phyloP scores from a whole-genome alignment of 2,329 filamentous ascomycete species.

The Zymoseptoria crescenta region DNA sequence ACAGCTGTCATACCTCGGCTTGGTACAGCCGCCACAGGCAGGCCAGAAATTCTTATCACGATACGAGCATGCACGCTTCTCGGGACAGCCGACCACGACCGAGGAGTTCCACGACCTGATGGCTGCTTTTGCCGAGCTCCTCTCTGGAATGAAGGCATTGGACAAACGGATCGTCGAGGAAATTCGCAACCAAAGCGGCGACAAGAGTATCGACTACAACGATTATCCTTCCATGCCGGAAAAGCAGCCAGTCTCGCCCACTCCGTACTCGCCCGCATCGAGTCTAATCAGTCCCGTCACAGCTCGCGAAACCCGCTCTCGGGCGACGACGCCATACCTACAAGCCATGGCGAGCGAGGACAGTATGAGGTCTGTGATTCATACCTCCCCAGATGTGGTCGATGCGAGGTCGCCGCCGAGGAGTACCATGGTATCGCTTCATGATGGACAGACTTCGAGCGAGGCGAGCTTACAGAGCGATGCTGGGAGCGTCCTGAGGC shows the following conservation, averaged over 20 bases:
- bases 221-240: neutral
- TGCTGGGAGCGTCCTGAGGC: constrained; percentile 22
- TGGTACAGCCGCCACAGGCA: constrained; percentile 48
- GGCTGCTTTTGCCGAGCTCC: constrained; percentile 71
- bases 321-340: constrained; percentile 17
- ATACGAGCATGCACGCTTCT: constrained; percentile 85
- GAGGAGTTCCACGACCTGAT: constrained; percentile 69
- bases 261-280: constrained; percentile 12
- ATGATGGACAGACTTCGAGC: constrained; percentile 12
- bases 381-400: constrained; percentile 6
- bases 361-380: constrained; percentile 23
- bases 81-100: constrained; percentile 59
- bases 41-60: constrained; percentile 56
- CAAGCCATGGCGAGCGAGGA: constrained; percentile 16
- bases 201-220: neutral
- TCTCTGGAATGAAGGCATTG: constrained; percentile 64
- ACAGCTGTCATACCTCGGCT: constrained; percentile 59
- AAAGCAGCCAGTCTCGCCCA: constrained; percentile 8
- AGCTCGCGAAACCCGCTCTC: constrained; percentile 16
- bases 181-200: constrained; percentile 27
- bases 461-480: constrained; percentile 20
- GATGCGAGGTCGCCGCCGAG: neutral
- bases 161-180: constrained; percentile 46
- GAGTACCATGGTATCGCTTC: neutral
- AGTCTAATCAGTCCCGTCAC: constrained; percentile 23